Evolutionary conservation across 495 filamentous ascomycete species (phyloP), one percentile per base, ranked within the genome.

Genomic region (Aspergillus diversus): DNA sequence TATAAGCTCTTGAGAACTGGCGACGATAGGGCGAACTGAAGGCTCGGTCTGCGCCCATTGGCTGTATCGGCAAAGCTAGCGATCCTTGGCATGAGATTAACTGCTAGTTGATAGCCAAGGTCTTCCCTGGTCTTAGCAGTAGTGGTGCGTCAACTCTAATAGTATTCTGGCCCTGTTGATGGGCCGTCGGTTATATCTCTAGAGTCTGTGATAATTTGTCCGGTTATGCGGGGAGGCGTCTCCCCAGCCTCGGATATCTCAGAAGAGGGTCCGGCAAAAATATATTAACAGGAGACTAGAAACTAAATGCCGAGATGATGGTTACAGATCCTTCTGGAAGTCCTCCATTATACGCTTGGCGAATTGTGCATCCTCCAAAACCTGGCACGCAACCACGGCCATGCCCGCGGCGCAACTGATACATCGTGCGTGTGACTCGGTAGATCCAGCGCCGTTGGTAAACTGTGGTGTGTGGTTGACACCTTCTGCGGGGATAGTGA

Each of bases 401-500:
- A 86, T 86, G n/a, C 80, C 85, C 60, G 77, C 80, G 6, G 79
- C 84, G 55, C 82, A 84, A 62, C 78, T 69, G 35, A 86, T 31
- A 16, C 80, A 79, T 21, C 74, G 67, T 37, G 73, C 58, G 53
- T 81, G 80, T 0, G 79, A 71, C 34, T 86, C 81, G 0, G 78
- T 63, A 3, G 81, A 84, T 1, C 81, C 80, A 0, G 84, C 83
- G 0, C 79, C 84, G 1, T 73, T 73, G 0, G 83, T 78, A 61
- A 88, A 88, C 15, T 78, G 73, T 9, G 80, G 80, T 0, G 81
- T 86, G 63, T 88, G 84, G 47, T 86, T 84, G 27, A 79, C 78
- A 6, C 80, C 75, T 43, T 77, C 71, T 0, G 82, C 73, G 1
- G 70, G 72, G 51, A 87, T 85, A 21, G 75, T 77, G 67, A 87